phyloP scores from a whole-genome alignment of 106 monocot species.

The Acorus gramineus region DNA sequence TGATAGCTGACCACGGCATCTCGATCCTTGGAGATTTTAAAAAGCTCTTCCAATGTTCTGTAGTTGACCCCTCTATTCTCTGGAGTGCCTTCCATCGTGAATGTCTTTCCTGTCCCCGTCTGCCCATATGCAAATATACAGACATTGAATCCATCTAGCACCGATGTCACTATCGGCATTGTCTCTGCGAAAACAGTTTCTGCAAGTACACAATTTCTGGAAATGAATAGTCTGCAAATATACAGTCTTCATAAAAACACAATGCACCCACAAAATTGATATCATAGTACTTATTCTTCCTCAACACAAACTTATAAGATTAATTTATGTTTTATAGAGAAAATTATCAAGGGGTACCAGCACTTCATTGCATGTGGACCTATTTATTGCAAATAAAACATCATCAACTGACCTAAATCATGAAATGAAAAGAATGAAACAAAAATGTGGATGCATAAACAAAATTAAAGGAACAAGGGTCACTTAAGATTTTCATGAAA shows the following conservation, averaged over 20 bases:
- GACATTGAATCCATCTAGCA: slow-evolving; percentile 78
- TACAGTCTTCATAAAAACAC: too few species aligned
- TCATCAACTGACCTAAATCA: too few species aligned
- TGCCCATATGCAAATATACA: slow-evolving; percentile 98
- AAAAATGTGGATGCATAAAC: too few species aligned
- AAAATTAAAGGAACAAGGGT: not conserved
- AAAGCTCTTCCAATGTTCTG: slow-evolving; percentile 76
- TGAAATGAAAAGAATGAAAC: too few species aligned
- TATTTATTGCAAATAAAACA: too few species aligned
- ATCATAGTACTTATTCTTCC: too few species aligned
- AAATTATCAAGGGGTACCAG: too few species aligned
- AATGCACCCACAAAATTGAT: too few species aligned
- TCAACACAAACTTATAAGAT: too few species aligned
- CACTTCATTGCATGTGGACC: too few species aligned
- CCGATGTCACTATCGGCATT: slow-evolving; percentile 69
- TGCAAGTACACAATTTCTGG: slow-evolving; percentile 11
- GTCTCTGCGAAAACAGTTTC: slow-evolving; percentile 77
- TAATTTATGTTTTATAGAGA: too few species aligned
- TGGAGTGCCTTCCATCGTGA: slow-evolving; percentile 93
- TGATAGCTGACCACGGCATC: slow-evolving; percentile 31
- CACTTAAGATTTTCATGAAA: not conserved
- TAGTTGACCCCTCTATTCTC: slow-evolving; percentile 88
- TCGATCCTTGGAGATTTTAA: slow-evolving; percentile 45
- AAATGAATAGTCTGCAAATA: too few species aligned
- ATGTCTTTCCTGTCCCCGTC: slow-evolving; percentile 95